A percentile compares a stretch with the other conserved stretches of the same genome.
These are phyloP conservation scores for Kluyveromyces sp. DNA, from an alignment of 1,139 yeast species.

Conservation along the genomic window DNA sequence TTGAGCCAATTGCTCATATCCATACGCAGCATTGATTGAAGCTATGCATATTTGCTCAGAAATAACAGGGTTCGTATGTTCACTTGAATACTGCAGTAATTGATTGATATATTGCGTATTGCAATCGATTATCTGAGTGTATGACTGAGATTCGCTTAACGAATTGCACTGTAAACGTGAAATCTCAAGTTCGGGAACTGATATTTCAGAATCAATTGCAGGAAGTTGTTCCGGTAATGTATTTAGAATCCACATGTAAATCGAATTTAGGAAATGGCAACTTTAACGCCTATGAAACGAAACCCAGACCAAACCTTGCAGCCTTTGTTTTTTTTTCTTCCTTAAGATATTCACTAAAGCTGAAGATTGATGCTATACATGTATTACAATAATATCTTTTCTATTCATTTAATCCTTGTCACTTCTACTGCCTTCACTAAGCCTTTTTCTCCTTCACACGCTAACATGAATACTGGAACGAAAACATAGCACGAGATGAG, in stretches of 20 bases:
- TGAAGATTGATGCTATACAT: too few relatives aligned
- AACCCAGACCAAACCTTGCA: too few relatives aligned
- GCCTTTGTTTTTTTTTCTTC: too few relatives aligned
- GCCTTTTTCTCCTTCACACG: too few relatives aligned
- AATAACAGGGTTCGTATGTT: background rate
- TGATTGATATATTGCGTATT: conserved; percentile 4
- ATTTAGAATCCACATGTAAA: background rate
- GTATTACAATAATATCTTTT: too few relatives aligned
- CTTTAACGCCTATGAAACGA: too few relatives aligned
- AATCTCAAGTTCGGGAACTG: background rate
- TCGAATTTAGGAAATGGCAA: too few relatives aligned
- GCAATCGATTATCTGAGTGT: conserved; percentile 3
- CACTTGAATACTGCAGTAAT: conserved; percentile 4
- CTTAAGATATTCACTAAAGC: too few relatives aligned
- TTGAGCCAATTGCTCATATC: conserved; percentile 16
- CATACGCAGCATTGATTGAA: conserved; percentile 15
- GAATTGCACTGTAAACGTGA: background rate
- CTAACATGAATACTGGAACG: too few relatives aligned
- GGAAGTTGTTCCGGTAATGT: background rate
- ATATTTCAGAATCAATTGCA: background rate
- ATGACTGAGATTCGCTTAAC: background rate
- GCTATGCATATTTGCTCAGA: conserved; percentile 3
- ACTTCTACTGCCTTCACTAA: too few relatives aligned
- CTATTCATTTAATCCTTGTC: too few relatives aligned
- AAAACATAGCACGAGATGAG: too few relatives aligned